These are phyloP conservation scores for Chrysopogon serrulatus DNA, from an alignment of 176 grass and related monocot species.

Conservation along the genomic window DNA sequence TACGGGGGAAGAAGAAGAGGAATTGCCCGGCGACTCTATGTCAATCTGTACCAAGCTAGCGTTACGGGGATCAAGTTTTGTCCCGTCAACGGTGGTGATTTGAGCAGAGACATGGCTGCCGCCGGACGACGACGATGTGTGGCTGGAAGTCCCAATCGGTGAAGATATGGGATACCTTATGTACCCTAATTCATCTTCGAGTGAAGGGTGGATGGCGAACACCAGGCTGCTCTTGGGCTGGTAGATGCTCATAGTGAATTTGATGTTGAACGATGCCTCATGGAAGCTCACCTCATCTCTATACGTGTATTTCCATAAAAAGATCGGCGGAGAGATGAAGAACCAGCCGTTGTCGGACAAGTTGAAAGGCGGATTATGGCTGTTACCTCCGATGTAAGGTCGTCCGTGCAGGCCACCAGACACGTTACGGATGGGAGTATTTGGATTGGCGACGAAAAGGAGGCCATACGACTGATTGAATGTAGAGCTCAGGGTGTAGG, in stretches of 20 bases:
- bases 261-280: neutral
- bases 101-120: neutral
- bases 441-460: too few relatives aligned
- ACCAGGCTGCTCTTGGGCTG: neutral
- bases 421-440: too few relatives aligned
- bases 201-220: neutral
- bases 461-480: too few relatives aligned
- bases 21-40: neutral
- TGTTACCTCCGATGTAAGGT: too few relatives aligned
- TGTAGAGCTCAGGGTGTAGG: too few relatives aligned
- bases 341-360: too few relatives aligned
- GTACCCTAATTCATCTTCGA: neutral
- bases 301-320: too few relatives aligned
- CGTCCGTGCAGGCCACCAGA: too few relatives aligned
- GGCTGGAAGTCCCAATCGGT: neutral
- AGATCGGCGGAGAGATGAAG: too few relatives aligned
- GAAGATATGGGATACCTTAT: neutral
- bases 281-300: neutral
- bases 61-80: neutral
- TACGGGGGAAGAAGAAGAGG: too few relatives aligned
- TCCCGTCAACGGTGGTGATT: neutral
- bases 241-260: neutral
- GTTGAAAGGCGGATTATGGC: too few relatives aligned
- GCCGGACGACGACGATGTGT: neutral
- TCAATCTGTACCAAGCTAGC: neutral